Percentiles rank a stretch among this genome's conserved stretches.
Conservation (phyloP, 1,284 basidiomycete genomes). For the Sutorius eximius region DNA sequence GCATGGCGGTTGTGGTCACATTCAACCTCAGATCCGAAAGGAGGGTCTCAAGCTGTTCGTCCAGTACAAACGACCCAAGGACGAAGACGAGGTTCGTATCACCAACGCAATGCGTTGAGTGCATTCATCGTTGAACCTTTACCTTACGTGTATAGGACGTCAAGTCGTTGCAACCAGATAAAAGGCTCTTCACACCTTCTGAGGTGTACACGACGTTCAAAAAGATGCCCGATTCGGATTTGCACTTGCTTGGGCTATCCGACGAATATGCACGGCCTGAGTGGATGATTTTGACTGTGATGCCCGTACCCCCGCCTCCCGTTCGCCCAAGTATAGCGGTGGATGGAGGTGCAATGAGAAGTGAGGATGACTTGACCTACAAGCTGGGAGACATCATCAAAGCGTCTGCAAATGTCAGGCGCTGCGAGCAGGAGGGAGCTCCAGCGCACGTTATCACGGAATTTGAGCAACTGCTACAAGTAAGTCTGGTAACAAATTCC, state of each 20-base stretch:
- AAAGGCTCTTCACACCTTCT: conserved; percentile 82
- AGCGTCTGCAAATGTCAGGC: conserved; percentile 87
- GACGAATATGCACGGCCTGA: conserved; percentile 96
- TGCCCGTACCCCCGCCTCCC: conserved; percentile 97
- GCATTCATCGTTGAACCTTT: conserved; percentile 11
- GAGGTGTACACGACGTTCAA: conserved; percentile 92
- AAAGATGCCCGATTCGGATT: conserved; percentile 90
- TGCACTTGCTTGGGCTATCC: conserved; percentile 90
- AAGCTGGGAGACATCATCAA: conserved; percentile 98
- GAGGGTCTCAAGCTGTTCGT: conserved; percentile 95
- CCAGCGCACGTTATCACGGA: conserved; percentile 95
- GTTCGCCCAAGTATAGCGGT: conserved; percentile 97
- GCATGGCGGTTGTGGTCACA: conserved; percentile 94
- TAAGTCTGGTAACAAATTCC: conserved; percentile 31
- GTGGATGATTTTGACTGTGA: conserved; percentile 99
- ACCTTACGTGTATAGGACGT: conserved; percentile 54
- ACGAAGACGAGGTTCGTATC: conserved; percentile 84
- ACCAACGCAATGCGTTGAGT: neutral
- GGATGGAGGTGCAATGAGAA: conserved; percentile 94
- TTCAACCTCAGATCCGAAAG: conserved; percentile 90
- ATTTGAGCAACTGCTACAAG: conserved; percentile 95
- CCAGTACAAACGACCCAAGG: conserved; percentile 93
- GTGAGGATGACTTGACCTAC: conserved; percentile 98
- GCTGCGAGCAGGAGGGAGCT: conserved; percentile 96
- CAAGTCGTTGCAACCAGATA: conserved; percentile 88